A percentile compares a stretch with the other conserved stretches of the same genome.
Conservation (phyloP, 768 basidiomycete genomes). For the Kwoniella heveanensis region DNA sequence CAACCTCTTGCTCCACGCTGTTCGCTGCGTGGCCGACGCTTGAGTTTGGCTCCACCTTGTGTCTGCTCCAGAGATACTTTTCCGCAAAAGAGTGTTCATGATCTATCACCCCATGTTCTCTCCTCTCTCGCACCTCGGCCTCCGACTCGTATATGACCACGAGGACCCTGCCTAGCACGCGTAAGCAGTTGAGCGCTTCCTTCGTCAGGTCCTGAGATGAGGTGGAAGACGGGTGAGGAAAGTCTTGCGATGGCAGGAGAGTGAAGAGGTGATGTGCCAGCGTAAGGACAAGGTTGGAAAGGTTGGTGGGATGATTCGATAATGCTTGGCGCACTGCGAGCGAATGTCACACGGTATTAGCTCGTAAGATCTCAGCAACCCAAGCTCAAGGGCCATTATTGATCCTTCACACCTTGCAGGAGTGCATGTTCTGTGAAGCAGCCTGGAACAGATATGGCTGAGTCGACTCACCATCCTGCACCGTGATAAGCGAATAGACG, state of each 20-base stretch:
- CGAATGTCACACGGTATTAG: constrained; percentile 1
- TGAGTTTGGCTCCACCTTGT: constrained; percentile 59
- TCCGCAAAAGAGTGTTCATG: constrained; percentile 64
- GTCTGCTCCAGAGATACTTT: constrained; percentile 77
- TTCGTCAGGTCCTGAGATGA: constrained; percentile 74
- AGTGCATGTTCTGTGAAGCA: constrained; percentile 12
- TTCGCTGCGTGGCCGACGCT: constrained; percentile 25
- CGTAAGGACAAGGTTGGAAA: constrained; percentile 76
- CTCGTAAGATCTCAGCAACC: too few species aligned
- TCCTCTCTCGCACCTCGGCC: constrained; percentile 50
- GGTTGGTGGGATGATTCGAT: constrained; percentile 78
- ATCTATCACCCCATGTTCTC: constrained; percentile 11
- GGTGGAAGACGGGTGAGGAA: constrained; percentile 60
- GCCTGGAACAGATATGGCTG: constrained; percentile 8
- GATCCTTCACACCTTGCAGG: too few species aligned
- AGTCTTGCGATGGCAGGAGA: constrained; percentile 44
- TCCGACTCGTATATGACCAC: constrained; percentile 73
- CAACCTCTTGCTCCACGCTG: constrained; percentile 5
- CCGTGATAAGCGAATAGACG: constrained; percentile 83
- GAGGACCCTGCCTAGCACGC: constrained; percentile 82
- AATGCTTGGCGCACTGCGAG: constrained; percentile 76
- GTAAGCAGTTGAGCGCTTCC: constrained; percentile 87
- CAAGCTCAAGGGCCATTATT: too few species aligned
- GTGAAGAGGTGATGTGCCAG: constrained; percentile 59
- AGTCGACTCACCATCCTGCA: constrained; percentile 71